Evolutionary conservation across 2,329 filamentous ascomycete species (phyloP).

Genomic region (Chrysoporthe cubensis): DNA sequence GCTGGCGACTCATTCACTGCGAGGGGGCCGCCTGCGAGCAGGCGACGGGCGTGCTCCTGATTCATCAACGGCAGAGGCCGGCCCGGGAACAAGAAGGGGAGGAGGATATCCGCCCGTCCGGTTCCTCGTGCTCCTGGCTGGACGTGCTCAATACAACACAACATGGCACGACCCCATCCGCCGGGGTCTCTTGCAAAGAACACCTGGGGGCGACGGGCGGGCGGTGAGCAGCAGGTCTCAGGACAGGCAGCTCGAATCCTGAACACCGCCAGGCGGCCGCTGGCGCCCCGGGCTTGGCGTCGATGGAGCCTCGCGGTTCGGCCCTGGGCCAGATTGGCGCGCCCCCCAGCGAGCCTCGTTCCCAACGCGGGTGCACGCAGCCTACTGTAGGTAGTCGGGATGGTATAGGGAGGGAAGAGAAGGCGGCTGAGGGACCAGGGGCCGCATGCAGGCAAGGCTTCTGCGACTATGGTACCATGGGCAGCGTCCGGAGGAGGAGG

Average conservation of each 20-base stretch:
- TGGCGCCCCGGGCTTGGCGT: slow-evolving; percentile 11
- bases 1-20: neutral
- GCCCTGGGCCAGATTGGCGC: neutral
- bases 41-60: too few species aligned
- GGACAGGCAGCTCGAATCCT: neutral
- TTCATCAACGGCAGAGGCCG: too few species aligned
- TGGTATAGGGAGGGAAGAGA: neutral
- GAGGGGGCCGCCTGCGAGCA: neutral
- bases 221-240: neutral
- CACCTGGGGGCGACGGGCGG: neutral
- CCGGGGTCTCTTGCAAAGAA: too few species aligned
- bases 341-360: neutral
- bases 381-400: too few species aligned
- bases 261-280: slow-evolving; percentile 3
- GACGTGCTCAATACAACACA: too few species aligned
- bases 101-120: too few species aligned
- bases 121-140: too few species aligned
- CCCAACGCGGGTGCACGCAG: too few species aligned
- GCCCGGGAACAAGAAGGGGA: too few species aligned
- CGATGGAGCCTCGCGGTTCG: slow-evolving; percentile 12
- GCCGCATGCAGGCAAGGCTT: neutral
- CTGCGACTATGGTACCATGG: neutral
- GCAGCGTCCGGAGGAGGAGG: neutral
- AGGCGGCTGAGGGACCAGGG: neutral
- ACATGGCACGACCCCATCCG: too few species aligned